Conservation (phyloP, 257 asterid genomes). For the Handroanthus guayacan region DNA sequence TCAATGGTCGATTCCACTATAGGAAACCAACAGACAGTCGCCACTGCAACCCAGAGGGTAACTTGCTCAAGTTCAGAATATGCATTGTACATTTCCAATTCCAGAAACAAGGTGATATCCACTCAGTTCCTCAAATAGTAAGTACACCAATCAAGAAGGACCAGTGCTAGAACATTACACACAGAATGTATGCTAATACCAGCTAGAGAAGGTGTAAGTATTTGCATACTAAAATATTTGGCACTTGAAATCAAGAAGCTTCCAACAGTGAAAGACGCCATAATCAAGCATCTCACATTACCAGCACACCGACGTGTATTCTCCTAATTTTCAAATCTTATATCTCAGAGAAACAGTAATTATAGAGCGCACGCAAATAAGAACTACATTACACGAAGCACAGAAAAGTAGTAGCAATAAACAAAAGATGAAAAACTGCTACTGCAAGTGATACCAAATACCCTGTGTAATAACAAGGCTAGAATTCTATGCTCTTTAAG, state of each 20-base stretch:
- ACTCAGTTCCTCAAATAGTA: neutral
- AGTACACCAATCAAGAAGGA: slow-evolving; percentile 5
- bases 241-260: slow-evolving; percentile 8
- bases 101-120: slow-evolving; percentile 12
- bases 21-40: neutral
- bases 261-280: slow-evolving; percentile 9
- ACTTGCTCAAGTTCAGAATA: slow-evolving; percentile 29
- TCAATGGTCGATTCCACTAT: neutral
- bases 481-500: neutral
- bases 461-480: neutral
- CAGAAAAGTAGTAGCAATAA: neutral
- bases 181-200: neutral
- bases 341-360: slow-evolving; percentile 19
- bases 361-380: neutral
- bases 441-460: slow-evolving; percentile 14
- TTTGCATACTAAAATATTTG: neutral
- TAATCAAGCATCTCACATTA: slow-evolving; percentile 12
- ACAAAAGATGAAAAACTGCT: neutral
- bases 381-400: slow-evolving; percentile 9
- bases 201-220: neutral
- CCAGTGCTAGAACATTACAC: neutral
- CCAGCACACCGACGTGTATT: neutral
- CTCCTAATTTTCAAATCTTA: slow-evolving; percentile 1
- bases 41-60: neutral
- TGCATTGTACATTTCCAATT: neutral